Evolutionary conservation across 305 asterid species (phyloP), one percentile per base, ranked within the genome.

Genomic region (Lippia alba): DNA sequence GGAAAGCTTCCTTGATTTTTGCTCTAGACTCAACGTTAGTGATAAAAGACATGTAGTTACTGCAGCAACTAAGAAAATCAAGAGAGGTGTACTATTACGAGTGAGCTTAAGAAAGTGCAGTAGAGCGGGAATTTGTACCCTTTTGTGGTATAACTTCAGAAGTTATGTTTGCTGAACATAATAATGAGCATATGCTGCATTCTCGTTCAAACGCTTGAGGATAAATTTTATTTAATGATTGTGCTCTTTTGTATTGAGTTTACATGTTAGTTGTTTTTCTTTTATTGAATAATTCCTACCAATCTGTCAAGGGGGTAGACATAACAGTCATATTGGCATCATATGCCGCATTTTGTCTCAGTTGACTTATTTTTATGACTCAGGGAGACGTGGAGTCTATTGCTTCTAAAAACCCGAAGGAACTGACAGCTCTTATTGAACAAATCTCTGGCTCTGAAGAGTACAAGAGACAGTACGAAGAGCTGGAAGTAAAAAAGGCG

Each of bases 301-400:
- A 20, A 30, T 67, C 56, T 46, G 40, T 53, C 49, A 44, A 39
- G 46, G 62, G 41, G 36, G 56, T 6, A 8, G 44, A 18, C 56
- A 64, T 18, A 62, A 19, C 53, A 17, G 18, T n/a, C 48, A 24
- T 20, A 41, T 46, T 18, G 30, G 12, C 49, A 9, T n/a, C 58
- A 30, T 45, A n/a, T 39, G 33, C 36, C 77, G 59, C 76, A 50
- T 76, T 44, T n/a, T 40, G 8, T 24, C 44, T 66, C 64, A 24
- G 49, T 45, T 19, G 44, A 48, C 50, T 49, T 60, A 16, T 58
- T 61, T 72, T 15, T 57, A 41, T 73, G 64, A 59, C 73, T 64
- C 90, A 95, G 99, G 99, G 99, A 57, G 99, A 95, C 53, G 98
- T 95, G 72, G 99, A 94, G 84, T 90, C 97, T 17, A 87, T 94